Conservation (phyloP, 305 asterid genomes). For the Lippia alba region DNA sequence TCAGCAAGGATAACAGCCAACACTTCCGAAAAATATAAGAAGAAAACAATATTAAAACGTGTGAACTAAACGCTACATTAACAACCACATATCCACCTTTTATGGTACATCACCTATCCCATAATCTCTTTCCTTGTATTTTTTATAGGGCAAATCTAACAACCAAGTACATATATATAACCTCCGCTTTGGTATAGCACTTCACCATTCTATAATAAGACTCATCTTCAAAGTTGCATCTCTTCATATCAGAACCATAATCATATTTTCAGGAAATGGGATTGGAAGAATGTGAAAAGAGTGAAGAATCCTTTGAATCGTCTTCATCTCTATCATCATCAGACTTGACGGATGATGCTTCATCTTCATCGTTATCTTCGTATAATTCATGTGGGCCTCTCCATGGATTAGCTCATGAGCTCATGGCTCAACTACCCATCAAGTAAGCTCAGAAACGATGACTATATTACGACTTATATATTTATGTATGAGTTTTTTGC, state of each 20-base stretch:
- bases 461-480: background rate
- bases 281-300: constrained; percentile 30
- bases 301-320: constrained; percentile 46
- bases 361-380: constrained; percentile 39
- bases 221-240: background rate
- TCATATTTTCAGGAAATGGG: constrained; percentile 29
- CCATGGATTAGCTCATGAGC: constrained; percentile 49
- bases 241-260: background rate
- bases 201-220: background rate
- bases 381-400: constrained; percentile 43
- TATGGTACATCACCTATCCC: background rate
- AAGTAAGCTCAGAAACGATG: constrained; percentile 38
- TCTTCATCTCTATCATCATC: constrained; percentile 39
- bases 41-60: background rate
- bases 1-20: constrained; percentile 18
- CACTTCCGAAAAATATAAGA: background rate
- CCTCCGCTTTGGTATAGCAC: constrained; percentile 15
- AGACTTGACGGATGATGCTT: constrained; percentile 33
- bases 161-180: constrained; percentile 27
- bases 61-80: background rate
- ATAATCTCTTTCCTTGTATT: background rate
- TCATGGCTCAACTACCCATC: constrained; percentile 73
- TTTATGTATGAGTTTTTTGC: too few species aligned
- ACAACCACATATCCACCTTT: constrained; percentile 29
- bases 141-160: background rate